Evolutionary conservation across 2,329 filamentous ascomycete species (phyloP).

Genomic region (Microsporum audouinii): DNA sequence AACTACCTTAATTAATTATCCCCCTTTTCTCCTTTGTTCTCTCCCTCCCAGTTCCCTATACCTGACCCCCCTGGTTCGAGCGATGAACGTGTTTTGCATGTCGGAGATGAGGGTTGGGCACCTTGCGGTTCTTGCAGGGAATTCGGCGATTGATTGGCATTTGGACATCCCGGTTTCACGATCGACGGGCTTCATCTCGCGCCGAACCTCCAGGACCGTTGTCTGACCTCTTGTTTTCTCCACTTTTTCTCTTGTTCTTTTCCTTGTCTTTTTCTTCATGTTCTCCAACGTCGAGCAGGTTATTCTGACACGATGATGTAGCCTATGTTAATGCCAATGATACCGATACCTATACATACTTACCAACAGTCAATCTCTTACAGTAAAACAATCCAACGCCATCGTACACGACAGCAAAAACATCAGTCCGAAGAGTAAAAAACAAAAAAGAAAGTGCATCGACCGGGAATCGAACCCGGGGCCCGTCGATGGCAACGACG

Average conservation of each 20-base stretch:
- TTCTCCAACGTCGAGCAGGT: neutral
- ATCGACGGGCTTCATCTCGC: neutral
- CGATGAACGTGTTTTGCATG: neutral
- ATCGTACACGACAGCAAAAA: neutral
- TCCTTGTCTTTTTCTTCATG: neutral
- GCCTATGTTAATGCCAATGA: neutral
- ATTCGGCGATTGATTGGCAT: neutral
- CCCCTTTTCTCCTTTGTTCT: neutral
- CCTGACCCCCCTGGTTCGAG: neutral
- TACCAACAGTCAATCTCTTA: neutral
- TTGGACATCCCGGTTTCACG: neutral
- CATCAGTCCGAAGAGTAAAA: neutral
- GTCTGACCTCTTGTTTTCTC: neutral
- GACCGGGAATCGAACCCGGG: neutral
- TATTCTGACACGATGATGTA: neutral
- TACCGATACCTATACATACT: neutral
- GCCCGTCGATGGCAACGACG: neutral
- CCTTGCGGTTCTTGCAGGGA: neutral
- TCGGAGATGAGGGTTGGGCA: neutral
- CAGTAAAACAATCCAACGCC: too few species aligned
- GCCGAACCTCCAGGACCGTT: neutral
- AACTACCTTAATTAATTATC: neutral
- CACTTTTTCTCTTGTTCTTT: neutral
- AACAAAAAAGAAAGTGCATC: neutral
- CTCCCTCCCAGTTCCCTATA: neutral